Evolutionary conservation across 805 yeast genomes (phyloP).

Genomic region (Candida ipomoeae): DNA sequence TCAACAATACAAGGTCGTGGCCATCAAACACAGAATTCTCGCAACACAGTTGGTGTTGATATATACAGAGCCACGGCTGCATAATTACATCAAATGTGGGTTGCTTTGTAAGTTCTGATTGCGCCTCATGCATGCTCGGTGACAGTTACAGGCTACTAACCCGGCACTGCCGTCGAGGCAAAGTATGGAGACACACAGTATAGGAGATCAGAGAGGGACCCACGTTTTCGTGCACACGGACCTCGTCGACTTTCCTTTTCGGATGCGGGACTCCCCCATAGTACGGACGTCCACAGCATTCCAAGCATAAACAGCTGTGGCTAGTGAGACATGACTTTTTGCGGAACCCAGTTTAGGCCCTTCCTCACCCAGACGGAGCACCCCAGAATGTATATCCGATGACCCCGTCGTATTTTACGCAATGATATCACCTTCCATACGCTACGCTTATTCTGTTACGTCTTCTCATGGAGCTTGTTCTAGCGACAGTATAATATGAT

Average conservation of each 20-base stretch:
- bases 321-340: background rate
- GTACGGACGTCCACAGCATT: no score
- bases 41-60: no score
- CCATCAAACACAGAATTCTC: no score
- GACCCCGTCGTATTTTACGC: no score
- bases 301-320: background rate
- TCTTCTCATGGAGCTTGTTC: no score
- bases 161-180: background rate
- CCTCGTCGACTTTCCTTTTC: background rate
- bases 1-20: background rate
- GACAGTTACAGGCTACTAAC: background rate
- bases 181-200: background rate
- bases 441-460: no score
- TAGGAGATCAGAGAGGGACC: background rate
- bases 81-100: background rate
- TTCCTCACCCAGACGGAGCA: no score
- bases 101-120: background rate
- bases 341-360: no score
- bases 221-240: background rate
- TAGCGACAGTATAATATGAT: no score
- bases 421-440: no score
- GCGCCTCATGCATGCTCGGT: constrained; percentile 1
- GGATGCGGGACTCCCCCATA: background rate
- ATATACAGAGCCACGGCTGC: background rate
- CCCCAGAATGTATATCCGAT: no score